Base-by-base conservation (phyloP, 176 grass and related monocot genomes). In the Leersia perrieri region DNA sequence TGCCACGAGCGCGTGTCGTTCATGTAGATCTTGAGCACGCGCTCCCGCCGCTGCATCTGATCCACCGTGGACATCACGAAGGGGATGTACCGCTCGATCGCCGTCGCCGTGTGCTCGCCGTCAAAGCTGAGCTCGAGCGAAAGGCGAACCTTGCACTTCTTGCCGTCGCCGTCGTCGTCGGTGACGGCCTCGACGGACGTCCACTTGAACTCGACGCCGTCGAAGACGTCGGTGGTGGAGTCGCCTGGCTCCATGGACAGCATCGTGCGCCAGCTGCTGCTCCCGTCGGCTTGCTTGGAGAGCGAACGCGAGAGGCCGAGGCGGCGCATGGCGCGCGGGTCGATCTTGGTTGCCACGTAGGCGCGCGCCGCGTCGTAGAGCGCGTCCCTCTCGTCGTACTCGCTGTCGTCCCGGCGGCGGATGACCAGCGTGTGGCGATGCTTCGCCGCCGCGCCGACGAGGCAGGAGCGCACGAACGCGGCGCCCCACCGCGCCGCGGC, bases 131-230 rank as follows among this genome's bases (percentile, higher is more conserved):
- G 61, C 27, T 33, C 47, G 7, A 85, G 75, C 68, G 2, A 63
- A 77, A 51, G 28, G 27, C 42, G 64, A 4, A 27, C 28, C 27
- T 30, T 63, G 58, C 58, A 9, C 26, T 30, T 35, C 64, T 67
- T 22, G 33, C 20, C 33, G 15, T 66, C 20, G 22, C 11, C 18
- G 72, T 33, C 20, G 0, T 42, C 69, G 40, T 22, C 5, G 29
- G 20, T 44, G 41, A 15, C 44, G 3, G 15, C 44, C 44, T 47
- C 16, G 44, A 76, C 78, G 63, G 51, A 75, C 30, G 35, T 14
- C 79, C 85, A 87, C 12, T 2, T 39, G 85, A 87, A 87, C 51
- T 25, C 32, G 40, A 65, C 73, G 73, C 79, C 79, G 11, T 87
- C 72, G 73, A 87, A 87, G 35, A 53, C 72, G 65, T 87, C 79